Evolutionary conservation across 768 basidiomycete species (phyloP).

Genomic region (Butyriboletus loyo): DNA sequence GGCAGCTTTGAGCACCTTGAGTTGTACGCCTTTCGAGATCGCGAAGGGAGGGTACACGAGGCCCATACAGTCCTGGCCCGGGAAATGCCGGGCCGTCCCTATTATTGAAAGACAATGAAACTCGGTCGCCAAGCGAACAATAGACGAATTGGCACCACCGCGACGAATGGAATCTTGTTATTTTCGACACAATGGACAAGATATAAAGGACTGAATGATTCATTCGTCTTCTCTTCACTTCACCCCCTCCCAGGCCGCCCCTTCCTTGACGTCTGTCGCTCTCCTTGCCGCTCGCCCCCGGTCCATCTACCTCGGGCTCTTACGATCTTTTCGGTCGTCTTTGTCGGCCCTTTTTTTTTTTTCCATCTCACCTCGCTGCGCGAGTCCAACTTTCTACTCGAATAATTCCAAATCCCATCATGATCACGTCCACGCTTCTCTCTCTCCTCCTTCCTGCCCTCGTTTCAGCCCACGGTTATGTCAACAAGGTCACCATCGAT

Average conservation of each 20-base stretch:
- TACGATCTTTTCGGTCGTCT: not conserved
- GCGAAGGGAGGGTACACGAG: too few relatives aligned
- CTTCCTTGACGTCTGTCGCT: not conserved
- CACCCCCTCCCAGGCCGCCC: not conserved
- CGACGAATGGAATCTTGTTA: not conserved
- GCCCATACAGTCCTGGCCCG: not conserved
- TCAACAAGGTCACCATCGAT: conserved; percentile 26
- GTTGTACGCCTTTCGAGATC: too few relatives aligned
- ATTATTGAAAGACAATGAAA: not conserved
- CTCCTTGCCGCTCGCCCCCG: not conserved
- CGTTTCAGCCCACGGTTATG: conserved; percentile 29
- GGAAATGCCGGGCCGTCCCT: not conserved
- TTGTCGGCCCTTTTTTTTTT: conserved; percentile 1
- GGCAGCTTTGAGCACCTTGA: too few relatives aligned
- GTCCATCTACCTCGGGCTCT: not conserved
- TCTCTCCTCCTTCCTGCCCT: conserved; percentile 23
- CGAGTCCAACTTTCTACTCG: conserved; percentile 4
- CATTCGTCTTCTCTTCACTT: not conserved
- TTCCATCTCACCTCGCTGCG: conserved; percentile 18
- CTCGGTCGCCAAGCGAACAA: not conserved
- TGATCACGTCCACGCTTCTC: conserved; percentile 14
- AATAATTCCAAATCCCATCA: not conserved
- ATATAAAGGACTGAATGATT: not conserved
- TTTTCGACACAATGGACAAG: not conserved
- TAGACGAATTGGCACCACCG: not conserved